Evolutionary conservation across 768 basidiomycete species (phyloP).

Genomic region (Clitopilus passeckerianus): DNA sequence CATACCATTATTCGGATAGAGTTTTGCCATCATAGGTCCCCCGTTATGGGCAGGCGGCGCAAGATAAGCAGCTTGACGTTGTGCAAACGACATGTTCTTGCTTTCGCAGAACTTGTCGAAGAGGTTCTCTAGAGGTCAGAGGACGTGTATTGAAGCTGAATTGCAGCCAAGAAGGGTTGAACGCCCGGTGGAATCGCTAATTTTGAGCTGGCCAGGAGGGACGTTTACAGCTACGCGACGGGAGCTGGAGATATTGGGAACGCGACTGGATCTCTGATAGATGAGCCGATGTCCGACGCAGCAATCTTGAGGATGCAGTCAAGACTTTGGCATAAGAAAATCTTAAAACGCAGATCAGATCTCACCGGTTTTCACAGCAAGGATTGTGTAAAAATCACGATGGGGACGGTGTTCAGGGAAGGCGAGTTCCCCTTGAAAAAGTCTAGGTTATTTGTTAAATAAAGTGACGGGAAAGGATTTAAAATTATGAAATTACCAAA

Average conservation of each 20-base stretch:
- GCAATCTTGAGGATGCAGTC: background rate
- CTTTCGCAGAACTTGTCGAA: slow-evolving; percentile 13
- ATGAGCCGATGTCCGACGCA: background rate
- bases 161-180: slow-evolving; percentile 6
- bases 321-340: background rate
- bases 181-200: background rate
- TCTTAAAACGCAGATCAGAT: background rate
- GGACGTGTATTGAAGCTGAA: slow-evolving; percentile 6
- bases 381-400: background rate
- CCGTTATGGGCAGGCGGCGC: slow-evolving; percentile 10
- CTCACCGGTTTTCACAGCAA: slow-evolving; percentile 1
- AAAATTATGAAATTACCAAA: background rate
- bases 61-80: slow-evolving; percentile 21
- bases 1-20: slow-evolving; percentile 16
- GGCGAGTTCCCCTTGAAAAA: background rate
- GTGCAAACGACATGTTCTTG: slow-evolving; percentile 23
- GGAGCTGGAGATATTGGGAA: background rate
- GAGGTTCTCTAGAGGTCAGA: slow-evolving; percentile 8
- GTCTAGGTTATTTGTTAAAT: background rate
- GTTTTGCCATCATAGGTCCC: slow-evolving; percentile 19
- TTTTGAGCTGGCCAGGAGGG: background rate
- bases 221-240: background rate
- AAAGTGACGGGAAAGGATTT: background rate
- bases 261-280: background rate
- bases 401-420: background rate